phyloP scores from a whole-genome alignment of 2,329 filamentous ascomycete species.

The Bipolaris victoriae region DNA sequence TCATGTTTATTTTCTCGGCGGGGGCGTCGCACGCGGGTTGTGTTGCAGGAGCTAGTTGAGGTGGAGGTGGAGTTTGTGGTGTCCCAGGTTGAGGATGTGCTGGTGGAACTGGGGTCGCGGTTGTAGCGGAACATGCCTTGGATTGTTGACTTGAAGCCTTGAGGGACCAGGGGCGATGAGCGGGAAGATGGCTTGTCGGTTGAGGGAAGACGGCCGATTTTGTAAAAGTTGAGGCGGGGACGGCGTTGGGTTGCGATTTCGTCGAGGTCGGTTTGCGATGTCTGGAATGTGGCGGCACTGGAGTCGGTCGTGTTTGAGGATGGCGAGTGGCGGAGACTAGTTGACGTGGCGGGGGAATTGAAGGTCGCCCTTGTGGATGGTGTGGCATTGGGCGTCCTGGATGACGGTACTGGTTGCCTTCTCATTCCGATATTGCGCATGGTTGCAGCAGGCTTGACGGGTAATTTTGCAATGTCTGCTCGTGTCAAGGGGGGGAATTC shows the following conservation, averaged over 20 bases:
- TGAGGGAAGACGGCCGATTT: constrained; percentile 32
- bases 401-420: neutral
- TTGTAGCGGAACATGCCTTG: constrained; percentile 37
- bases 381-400: constrained; percentile 3
- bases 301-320: constrained; percentile 25
- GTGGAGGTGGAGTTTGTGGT: neutral
- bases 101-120: constrained; percentile 39
- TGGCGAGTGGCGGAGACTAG: constrained; percentile 19
- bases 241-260: constrained; percentile 30
- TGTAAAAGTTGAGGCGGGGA: constrained; percentile 39
- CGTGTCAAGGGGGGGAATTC: constrained; percentile 42
- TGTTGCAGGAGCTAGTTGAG: constrained; percentile 33
- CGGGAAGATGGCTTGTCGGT: constrained; percentile 21
- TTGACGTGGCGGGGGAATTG: constrained; percentile 16
- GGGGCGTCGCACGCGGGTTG: constrained; percentile 11
- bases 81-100: constrained; percentile 39
- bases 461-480: constrained; percentile 41
- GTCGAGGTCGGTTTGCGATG: constrained; percentile 40
- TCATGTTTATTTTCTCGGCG: neutral
- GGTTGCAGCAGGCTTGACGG: constrained; percentile 44
- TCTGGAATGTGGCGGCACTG: constrained; percentile 40
- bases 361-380: constrained; percentile 18
- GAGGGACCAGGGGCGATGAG: constrained; percentile 24
- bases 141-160: constrained; percentile 37
- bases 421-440: constrained; percentile 43